Base-by-base conservation (phyloP, 2,329 filamentous ascomycete genomes). In the Rhytidhysteron rufulum region DNA sequence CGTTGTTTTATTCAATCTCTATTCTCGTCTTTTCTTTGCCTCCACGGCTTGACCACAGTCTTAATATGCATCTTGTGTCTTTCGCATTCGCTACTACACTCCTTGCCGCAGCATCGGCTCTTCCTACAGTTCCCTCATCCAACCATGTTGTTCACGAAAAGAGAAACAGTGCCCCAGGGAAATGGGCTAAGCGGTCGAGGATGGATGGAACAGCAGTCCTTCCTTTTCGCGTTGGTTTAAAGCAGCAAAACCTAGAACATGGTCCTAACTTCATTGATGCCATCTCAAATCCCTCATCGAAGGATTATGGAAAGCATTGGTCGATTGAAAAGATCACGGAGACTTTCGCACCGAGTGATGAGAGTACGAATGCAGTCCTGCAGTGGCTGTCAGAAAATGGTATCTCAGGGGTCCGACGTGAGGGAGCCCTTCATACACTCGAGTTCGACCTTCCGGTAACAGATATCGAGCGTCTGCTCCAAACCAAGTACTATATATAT, bases 401-500 rank as follows among this genome's bases (percentile, higher is more conserved):
- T n/a, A 48, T 58, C 33, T 36, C 44, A n/a, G 20, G 32, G 9
- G 31, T 41, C 6, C 18, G 37, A 9, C 42, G 37, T 5, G 36
- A 36, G 7, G 34, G 35, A 6, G 41, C 46, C 13, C 29, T 40
- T 15, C 40, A 47, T 19, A 44, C 40, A 4, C 53, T 71, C 3
- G 60, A 64, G 10, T 70, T 72, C 40, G 58, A 67, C 18, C 60
- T 63, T 0, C 53, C 59, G 2, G 59, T 65, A 2, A 48, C 53
- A 10, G 64, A 68, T 33, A 54, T 66, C 3, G 67, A 71, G 42
- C 41, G 44, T 3, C 48, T 72, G 20, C 51, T 72, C 5, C 54
- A 57, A 22, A 62, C 68, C 1, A 49, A 67, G 34, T 72, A 69
- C 48, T 62, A 60, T 32, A 38, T 66, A 15, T 69, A 67, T 45